Conservation (phyloP, 164 flowering plant genomes). For the Vitis riparia region DNA sequence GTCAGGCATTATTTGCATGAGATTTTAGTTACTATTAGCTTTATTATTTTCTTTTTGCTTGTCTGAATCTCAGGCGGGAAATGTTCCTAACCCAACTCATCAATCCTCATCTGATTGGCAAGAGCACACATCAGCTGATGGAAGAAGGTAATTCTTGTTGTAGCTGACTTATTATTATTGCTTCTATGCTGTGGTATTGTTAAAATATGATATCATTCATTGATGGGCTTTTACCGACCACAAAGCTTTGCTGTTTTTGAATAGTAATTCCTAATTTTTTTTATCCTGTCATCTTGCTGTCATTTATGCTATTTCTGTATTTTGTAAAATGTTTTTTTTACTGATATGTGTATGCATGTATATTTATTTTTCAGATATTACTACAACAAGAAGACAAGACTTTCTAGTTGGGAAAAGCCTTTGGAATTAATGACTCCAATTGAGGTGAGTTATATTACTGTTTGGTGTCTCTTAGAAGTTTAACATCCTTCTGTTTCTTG, state of each 20-base stretch:
- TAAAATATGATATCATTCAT: neutral
- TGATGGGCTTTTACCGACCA: neutral
- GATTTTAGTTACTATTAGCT: too few species aligned
- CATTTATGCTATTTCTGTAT: neutral
- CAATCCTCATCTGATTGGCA: slow-evolving; percentile 89
- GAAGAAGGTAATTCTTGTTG: slow-evolving; percentile 62
- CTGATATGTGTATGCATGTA: neutral
- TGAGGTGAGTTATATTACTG: slow-evolving; percentile 63
- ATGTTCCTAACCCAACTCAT: slow-evolving; percentile 32
- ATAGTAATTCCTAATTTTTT: neutral
- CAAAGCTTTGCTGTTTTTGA: neutral
- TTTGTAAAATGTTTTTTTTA: neutral
- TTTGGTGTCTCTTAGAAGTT: slow-evolving; percentile 3
- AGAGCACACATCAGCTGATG: slow-evolving; percentile 86
- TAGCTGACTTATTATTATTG: neutral
- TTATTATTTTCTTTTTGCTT: slow-evolving; percentile 1
- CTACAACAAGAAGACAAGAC: slow-evolving; percentile 80
- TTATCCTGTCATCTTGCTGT: neutral
- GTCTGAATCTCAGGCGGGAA: slow-evolving; percentile 34
- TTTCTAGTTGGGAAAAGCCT: slow-evolving; percentile 59
- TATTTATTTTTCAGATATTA: slow-evolving; percentile 56
- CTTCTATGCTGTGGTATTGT: neutral
- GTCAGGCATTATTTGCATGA: neutral
- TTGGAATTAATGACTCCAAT: slow-evolving; percentile 59
- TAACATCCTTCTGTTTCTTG: slow-evolving; percentile 3